Percentiles rank a stretch among this genome's conserved stretches.
Evolutionary conservation across 306 rosid species (phyloP).

Genomic region (Urtica urens): DNA sequence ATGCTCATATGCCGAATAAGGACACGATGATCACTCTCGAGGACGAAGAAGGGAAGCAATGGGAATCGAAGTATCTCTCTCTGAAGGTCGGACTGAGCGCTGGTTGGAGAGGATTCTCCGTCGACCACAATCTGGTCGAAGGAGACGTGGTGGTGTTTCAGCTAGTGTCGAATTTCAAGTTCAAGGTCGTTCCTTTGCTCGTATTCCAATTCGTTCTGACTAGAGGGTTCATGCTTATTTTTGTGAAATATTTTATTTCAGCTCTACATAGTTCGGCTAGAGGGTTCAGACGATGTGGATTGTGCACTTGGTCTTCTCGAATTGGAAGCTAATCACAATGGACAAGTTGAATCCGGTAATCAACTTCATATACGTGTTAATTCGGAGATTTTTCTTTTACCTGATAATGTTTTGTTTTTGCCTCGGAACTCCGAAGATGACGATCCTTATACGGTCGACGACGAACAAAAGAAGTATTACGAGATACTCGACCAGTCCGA

Average conservation of each 20-base stretch:
- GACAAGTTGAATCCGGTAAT: constrained; percentile 14
- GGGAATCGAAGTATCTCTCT: constrained; percentile 23
- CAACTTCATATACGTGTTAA: too few relatives aligned
- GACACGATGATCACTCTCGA: constrained; percentile 32
- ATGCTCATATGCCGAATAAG: constrained; percentile 27
- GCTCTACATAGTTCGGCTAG: constrained; percentile 48
- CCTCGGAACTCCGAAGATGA: constrained; percentile 10
- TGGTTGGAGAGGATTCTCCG: constrained; percentile 43
- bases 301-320: constrained; percentile 31
- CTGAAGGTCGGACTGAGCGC: constrained; percentile 33
- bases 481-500: constrained; percentile 14
- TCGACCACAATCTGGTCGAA: constrained; percentile 23
- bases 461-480: not conserved
- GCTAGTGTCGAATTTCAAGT: constrained; percentile 23
- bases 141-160: constrained; percentile 36
- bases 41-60: constrained; percentile 29
- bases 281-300: constrained; percentile 27
- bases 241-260: constrained; percentile 2
- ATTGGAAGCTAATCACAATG: constrained; percentile 16
- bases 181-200: constrained; percentile 29
- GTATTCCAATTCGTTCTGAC: not conserved
- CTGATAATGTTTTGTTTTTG: too few relatives aligned
- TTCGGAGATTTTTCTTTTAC: too few relatives aligned
- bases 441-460: too few relatives aligned
- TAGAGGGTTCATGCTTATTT: not conserved